These are phyloP conservation scores for Biscogniauxia mediterranea DNA, from an alignment of 2,329 filamentous ascomycete species.

Conservation along the genomic window DNA sequence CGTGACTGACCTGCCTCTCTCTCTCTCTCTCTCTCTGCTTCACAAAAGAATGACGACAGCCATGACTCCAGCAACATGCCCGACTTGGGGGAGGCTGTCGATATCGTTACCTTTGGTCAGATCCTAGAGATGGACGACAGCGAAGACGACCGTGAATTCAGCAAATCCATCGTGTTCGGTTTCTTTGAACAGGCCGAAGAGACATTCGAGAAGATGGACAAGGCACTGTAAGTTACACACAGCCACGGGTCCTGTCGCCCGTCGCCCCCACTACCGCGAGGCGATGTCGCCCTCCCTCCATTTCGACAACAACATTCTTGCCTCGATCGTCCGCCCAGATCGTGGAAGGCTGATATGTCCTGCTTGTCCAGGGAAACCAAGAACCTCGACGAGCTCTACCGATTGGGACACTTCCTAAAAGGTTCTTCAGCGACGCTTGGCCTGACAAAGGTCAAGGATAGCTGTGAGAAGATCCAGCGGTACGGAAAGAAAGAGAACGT, in stretches of 20 bases:
- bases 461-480: slow-evolving; percentile 95
- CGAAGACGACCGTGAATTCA: slow-evolving; percentile 82
- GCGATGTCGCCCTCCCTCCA: not conserved
- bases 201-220: slow-evolving; percentile 84
- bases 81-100: slow-evolving; percentile 74
- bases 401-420: slow-evolving; percentile 93
- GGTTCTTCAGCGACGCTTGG: slow-evolving; percentile 94
- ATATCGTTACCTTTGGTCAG: slow-evolving; percentile 80
- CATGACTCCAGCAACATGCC: slow-evolving; percentile 48
- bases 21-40: slow-evolving; percentile 3
- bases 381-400: slow-evolving; percentile 73
- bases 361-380: slow-evolving; percentile 54
- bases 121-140: slow-evolving; percentile 99
- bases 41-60: slow-evolving; percentile 46
- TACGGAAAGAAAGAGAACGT: slow-evolving; percentile 81
- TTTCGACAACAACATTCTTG: not conserved
- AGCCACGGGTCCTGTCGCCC: not conserved
- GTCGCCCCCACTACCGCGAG: not conserved
- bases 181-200: slow-evolving; percentile 90
- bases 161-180: slow-evolving; percentile 79
- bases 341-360: slow-evolving; percentile 19
- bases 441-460: slow-evolving; percentile 84
- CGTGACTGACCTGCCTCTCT: slow-evolving; percentile 6
- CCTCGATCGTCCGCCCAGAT: slow-evolving; percentile 1
- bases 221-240: slow-evolving; percentile 65